These are phyloP conservation scores for Fusarium musae DNA, from an alignment of 2,329 filamentous ascomycete genomes.

Conservation along the genomic window DNA sequence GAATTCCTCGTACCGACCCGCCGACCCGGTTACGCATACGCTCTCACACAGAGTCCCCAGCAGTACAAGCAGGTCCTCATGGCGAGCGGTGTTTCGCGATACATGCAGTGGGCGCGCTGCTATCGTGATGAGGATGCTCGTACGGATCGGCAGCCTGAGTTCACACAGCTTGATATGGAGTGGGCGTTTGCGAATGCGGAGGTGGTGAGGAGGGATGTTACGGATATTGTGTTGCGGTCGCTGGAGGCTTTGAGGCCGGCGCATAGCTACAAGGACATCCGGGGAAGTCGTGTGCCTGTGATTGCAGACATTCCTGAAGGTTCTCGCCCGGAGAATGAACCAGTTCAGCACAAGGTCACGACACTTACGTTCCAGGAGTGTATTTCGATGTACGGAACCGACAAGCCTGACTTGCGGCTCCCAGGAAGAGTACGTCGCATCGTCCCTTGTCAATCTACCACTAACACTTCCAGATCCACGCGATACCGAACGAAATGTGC, in stretches of 20 bases:
- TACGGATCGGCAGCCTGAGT: slow-evolving; percentile 94
- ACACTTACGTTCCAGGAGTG: slow-evolving; percentile 56
- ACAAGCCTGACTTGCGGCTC: slow-evolving; percentile 91
- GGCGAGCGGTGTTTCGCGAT: slow-evolving; percentile 83
- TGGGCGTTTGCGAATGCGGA: slow-evolving; percentile 79
- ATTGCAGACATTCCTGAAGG: slow-evolving; percentile 41
- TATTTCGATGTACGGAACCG: slow-evolving; percentile 84
- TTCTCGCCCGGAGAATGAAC: slow-evolving; percentile 32
- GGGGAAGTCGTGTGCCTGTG: slow-evolving; percentile 50
- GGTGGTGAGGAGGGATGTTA: slow-evolving; percentile 49
- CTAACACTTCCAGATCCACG: slow-evolving; percentile 62
- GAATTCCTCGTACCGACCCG: slow-evolving; percentile 95
- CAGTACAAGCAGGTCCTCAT: slow-evolving; percentile 99
- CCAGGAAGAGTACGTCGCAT: slow-evolving; percentile 65
- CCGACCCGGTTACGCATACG: slow-evolving; percentile 80
- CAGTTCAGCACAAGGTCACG: slow-evolving; percentile 48
- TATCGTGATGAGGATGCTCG: slow-evolving; percentile 95
- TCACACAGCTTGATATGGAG: slow-evolving; percentile 93
- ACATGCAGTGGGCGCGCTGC: slow-evolving; percentile 93
- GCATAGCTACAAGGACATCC: slow-evolving; percentile 72
- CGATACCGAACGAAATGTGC: slow-evolving; percentile 67
- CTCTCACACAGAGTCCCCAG: slow-evolving; percentile 93
- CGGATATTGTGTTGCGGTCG: slow-evolving; percentile 49
- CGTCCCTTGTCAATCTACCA: fast-evolving
- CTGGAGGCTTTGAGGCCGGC: slow-evolving; percentile 45